Percentiles rank a stretch among this genome's conserved stretches.
These are phyloP conservation scores for Cerrena zonata DNA, from an alignment of 1,284 basidiomycete species.

Conservation along the genomic window DNA sequence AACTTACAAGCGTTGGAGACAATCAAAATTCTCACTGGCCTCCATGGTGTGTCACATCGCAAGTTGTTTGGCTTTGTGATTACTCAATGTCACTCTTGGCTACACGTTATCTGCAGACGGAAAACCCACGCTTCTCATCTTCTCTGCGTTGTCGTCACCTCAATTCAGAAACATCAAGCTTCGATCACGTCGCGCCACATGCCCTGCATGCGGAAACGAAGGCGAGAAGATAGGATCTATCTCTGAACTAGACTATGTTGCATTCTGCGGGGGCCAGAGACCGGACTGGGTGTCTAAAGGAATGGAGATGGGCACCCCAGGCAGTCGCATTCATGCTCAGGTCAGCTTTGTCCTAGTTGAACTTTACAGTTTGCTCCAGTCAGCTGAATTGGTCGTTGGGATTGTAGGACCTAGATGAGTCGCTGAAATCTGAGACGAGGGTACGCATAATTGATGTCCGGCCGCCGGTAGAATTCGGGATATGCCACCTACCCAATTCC, in stretches of 20 bases:
- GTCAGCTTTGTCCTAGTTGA: slow-evolving; percentile 24
- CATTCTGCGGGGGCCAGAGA: slow-evolving; percentile 67
- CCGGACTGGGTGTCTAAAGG: slow-evolving; percentile 62
- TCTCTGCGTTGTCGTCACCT: slow-evolving; percentile 62
- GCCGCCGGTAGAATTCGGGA: slow-evolving; percentile 76
- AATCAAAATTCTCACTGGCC: slow-evolving; percentile 74
- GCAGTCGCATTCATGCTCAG: slow-evolving; percentile 44
- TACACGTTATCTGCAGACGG: slow-evolving; percentile 38
- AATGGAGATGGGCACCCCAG: slow-evolving; percentile 27
- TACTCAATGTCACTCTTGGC: no score
- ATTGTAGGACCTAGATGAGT: slow-evolving; percentile 39
- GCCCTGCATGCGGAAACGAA: slow-evolving; percentile 55
- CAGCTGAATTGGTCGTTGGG: not conserved
- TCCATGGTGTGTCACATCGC: slow-evolving; percentile 50
- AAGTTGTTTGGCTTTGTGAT: not conserved
- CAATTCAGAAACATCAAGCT: slow-evolving; percentile 83
- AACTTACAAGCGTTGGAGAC: slow-evolving; percentile 87
- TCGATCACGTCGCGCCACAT: slow-evolving; percentile 57
- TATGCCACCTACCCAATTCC: slow-evolving; percentile 75
- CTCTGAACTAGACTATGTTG: slow-evolving; percentile 63
- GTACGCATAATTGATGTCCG: slow-evolving; percentile 76
- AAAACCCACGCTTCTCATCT: slow-evolving; percentile 32
- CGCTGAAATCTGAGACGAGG: slow-evolving; percentile 29
- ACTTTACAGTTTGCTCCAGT: not conserved
- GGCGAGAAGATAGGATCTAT: slow-evolving; percentile 40